Percentiles rank a stretch among this genome's conserved stretches.
phyloP scores from a whole-genome alignment of 805 yeast genomes.

The Yarrowia bubula region DNA sequence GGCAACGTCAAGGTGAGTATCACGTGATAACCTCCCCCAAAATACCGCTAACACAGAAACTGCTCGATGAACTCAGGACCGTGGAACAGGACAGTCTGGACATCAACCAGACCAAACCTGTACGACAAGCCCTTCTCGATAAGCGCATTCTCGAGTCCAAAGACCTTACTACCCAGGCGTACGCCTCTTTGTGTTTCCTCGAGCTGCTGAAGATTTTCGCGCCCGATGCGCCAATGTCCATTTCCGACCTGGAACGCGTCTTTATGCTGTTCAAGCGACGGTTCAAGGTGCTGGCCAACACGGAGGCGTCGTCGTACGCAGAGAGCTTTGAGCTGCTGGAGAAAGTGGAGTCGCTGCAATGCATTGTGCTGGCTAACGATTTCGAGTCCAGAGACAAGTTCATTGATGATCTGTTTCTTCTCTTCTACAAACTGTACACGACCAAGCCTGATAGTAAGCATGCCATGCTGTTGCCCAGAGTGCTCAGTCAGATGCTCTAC shows the following conservation, averaged over 20 bases:
- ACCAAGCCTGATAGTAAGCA: conserved; percentile 51
- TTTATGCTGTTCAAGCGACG: conserved; percentile 67
- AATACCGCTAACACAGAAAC: conserved; percentile 36
- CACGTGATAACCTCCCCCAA: not conserved
- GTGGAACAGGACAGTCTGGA: conserved; percentile 62
- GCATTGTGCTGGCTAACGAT: conserved; percentile 72
- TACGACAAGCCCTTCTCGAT: conserved; percentile 54
- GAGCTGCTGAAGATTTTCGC: conserved; percentile 77
- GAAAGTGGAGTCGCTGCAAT: conserved; percentile 69
- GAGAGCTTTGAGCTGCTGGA: conserved; percentile 67
- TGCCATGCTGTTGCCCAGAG: conserved; percentile 63
- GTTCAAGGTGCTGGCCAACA: conserved; percentile 50
- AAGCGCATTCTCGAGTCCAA: conserved; percentile 58
- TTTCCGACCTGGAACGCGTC: conserved; percentile 53
- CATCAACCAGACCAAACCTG: conserved; percentile 44
- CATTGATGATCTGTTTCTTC: conserved; percentile 55
- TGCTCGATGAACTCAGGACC: conserved; percentile 62
- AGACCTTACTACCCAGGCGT: conserved; percentile 68
- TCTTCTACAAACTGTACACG: conserved; percentile 56
- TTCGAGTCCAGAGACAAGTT: conserved; percentile 59
- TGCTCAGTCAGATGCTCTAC: conserved; percentile 65
- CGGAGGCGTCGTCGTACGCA: conserved; percentile 57
- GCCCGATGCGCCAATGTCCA: conserved; percentile 85
- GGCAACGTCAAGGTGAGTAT: conserved; percentile 13
- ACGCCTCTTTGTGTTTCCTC: conserved; percentile 67